A percentile compares a stretch with the other conserved stretches of the same genome.
Evolutionary conservation across 2,329 filamentous ascomycete species (phyloP).

Genomic region (Colletotrichum destructivum): DNA sequence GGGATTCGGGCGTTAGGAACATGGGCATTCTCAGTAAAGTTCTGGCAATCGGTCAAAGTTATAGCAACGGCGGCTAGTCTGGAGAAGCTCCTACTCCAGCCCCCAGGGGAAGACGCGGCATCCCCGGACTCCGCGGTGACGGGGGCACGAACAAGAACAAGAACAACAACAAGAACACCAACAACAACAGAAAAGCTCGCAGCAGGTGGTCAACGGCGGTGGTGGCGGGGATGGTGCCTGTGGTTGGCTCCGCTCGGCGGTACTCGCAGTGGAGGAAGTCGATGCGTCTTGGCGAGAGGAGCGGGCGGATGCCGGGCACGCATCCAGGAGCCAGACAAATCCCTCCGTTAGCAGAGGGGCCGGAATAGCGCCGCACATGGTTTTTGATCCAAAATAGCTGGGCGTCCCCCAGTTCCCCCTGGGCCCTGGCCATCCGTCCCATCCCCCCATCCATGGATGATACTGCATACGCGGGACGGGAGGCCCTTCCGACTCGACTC

Average conservation of each 20-base stretch:
- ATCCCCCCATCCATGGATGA: not conserved
- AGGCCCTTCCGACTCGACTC: not conserved
- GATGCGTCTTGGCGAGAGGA: slow-evolving; percentile 32
- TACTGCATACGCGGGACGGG: slow-evolving; percentile 2
- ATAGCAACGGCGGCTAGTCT: not conserved
- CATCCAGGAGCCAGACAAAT: slow-evolving; percentile 27
- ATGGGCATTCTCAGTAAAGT: slow-evolving; percentile 26
- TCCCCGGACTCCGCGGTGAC: slow-evolving; percentile 10
- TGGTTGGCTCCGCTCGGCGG: slow-evolving; percentile 37
- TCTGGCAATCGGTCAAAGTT: not conserved
- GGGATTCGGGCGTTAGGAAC: slow-evolving; percentile 9
- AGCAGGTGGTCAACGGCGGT: slow-evolving; percentile 21
- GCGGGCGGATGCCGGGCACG: slow-evolving; percentile 35
- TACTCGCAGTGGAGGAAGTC: slow-evolving; percentile 24
- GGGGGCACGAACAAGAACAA: slow-evolving; percentile 2
- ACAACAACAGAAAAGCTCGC: slow-evolving; percentile 9
- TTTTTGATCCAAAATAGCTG: slow-evolving; percentile 34
- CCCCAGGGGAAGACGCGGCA: not conserved
- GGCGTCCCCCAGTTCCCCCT: not conserved
- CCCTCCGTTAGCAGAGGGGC: slow-evolving; percentile 36
- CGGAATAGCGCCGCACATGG: slow-evolving; percentile 39
- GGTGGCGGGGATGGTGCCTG: slow-evolving; percentile 36
- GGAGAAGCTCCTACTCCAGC: not conserved
- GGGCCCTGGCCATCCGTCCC: too few relatives aligned
- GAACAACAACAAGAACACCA: too few relatives aligned